Evolutionary conservation across 2,329 filamentous ascomycete species (phyloP), one percentile per base, ranked within the genome.

Genomic region (Blastomyces percursus): DNA sequence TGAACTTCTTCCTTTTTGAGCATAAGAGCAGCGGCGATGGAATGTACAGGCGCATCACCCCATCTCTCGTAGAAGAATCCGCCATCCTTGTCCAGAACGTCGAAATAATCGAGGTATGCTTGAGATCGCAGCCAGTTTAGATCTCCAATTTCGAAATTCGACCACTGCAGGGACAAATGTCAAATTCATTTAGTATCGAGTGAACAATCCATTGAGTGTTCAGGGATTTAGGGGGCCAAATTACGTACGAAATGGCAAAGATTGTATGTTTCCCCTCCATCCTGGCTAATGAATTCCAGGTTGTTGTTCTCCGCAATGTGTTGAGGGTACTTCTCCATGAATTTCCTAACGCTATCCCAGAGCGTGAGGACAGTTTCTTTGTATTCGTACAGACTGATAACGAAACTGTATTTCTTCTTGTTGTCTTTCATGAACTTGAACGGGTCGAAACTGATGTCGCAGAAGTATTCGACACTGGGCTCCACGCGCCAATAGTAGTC

Each of bases 401-500:
- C 90, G 74, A 99, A 99, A 75, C 90, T 93, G 84, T 99, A 99
- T 80, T 96, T 97, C 81, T 97, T 99, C 76, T 89, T 88, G 78
- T 96, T 86, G 73, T 97, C 92, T 69, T 88, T 87, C 91, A 99
- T 96, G 80, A 86, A 91, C 67, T 90, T 90, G 86, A 99, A 99
- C 8, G 94, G 90, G 73, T 99, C 94, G 76, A 96, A 96, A 76
- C 91, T 84, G 71, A 99, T 84, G 73, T 99, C 94, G 78, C 94
- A 99, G 83, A 86, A 96, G 65, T 99, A 87, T 80, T 97, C 90
- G 73, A 99, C 86, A 77, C 90, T 94, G 70, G 94, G 94, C 82
- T 99, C 94, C 16, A 99, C 94, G 69, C 95, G 90, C 94, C 94
- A 99, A 84, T 99, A 99, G 85, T 91, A 99, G 74, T 99, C 94